phyloP scores from a whole-genome alignment of 345 rosid species.

The Gossypium longicalyx region DNA sequence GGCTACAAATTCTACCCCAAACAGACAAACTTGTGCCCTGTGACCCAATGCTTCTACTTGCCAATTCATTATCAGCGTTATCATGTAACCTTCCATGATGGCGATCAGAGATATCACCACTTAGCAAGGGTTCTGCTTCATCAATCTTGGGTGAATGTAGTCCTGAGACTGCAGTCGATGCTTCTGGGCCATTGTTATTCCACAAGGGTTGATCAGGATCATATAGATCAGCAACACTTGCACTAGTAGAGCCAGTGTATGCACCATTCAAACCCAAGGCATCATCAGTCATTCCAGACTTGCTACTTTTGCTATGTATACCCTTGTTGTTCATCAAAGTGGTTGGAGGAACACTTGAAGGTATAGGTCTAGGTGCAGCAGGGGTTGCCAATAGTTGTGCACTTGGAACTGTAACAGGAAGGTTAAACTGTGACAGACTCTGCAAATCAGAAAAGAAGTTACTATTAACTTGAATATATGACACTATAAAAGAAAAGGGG shows the following conservation, averaged over 20 bases:
- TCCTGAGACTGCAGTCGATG: constrained; percentile 46
- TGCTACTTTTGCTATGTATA: constrained; percentile 37
- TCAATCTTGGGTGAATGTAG: constrained; percentile 48
- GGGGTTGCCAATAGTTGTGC: constrained; percentile 60
- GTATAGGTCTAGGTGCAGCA: constrained; percentile 46
- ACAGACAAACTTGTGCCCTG: constrained; percentile 47
- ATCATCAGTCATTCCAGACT: constrained; percentile 53
- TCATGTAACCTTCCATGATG: constrained; percentile 31
- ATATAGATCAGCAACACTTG: constrained; percentile 70
- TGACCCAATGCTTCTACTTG: constrained; percentile 33
- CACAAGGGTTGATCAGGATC: constrained; percentile 99
- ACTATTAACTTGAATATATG: neutral
- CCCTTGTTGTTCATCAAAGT: constrained; percentile 45
- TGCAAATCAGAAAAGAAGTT: constrained; percentile 41
- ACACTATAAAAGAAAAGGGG: neutral
- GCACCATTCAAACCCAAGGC: constrained; percentile 52
- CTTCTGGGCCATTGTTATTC: constrained; percentile 70
- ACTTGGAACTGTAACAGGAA: constrained; percentile 83
- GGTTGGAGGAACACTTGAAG: constrained; percentile 47
- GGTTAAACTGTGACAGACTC: constrained; percentile 98
- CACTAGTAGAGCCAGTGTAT: constrained; percentile 40
- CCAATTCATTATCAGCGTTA: constrained; percentile 39
- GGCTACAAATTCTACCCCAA: constrained; percentile 68
- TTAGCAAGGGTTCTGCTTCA: constrained; percentile 45
- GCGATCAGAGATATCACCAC: constrained; percentile 43